Conservation (phyloP, 23 red algal genomes). For the Gracilaria gracilis region DNA sequence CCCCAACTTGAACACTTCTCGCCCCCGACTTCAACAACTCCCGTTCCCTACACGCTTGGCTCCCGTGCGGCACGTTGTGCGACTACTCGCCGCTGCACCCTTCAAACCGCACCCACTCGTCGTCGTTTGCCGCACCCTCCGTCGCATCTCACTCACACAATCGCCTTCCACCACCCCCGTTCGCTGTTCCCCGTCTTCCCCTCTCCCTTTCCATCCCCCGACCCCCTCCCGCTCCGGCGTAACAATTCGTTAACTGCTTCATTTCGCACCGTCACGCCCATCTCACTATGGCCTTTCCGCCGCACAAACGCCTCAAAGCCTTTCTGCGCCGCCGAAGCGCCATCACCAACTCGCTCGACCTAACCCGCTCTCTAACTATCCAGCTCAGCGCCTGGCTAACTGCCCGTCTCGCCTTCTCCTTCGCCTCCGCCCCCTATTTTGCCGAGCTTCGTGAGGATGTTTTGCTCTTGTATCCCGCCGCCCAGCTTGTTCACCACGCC, state of each 20-base stretch:
- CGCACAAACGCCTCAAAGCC: not conserved
- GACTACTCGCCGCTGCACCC: too few relatives aligned
- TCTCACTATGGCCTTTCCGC: not conserved
- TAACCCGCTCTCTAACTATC: slow-evolving; percentile 36
- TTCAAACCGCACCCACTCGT: too few relatives aligned
- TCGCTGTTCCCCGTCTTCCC: too few relatives aligned
- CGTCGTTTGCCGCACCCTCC: not conserved
- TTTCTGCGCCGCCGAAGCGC: not conserved
- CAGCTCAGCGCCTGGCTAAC: slow-evolving; percentile 23
- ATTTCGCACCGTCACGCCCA: not conserved
- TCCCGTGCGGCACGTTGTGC: too few relatives aligned
- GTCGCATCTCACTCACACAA: not conserved
- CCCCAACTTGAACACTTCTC: too few relatives aligned
- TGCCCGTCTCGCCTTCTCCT: not conserved
- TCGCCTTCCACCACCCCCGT: too few relatives aligned
- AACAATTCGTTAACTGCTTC: too few relatives aligned
- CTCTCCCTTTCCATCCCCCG: not conserved
- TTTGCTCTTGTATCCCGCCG: slow-evolving; percentile 30
- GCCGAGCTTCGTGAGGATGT: slow-evolving; percentile 36
- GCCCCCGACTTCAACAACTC: too few relatives aligned
- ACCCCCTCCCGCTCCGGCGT: not conserved
- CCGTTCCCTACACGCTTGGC: too few relatives aligned
- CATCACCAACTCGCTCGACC: slow-evolving; percentile 36
- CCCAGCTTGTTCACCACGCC: not conserved
- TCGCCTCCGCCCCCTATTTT: not conserved